Evolutionary conservation across 306 rosid species (phyloP).

Genomic region (Dryas drummondii): DNA sequence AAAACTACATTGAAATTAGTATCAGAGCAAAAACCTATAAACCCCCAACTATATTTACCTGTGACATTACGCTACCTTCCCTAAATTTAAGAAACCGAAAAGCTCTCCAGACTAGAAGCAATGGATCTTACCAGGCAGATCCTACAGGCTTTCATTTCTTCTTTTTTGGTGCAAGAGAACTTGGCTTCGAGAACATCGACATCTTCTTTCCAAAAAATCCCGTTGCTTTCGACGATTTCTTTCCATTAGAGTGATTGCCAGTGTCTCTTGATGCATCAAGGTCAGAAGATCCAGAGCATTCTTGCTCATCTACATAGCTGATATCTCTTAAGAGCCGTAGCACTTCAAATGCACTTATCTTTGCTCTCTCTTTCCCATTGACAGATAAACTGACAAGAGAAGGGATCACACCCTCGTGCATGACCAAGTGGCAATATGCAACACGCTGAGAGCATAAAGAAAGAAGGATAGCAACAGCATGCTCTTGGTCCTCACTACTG

Average conservation of each 20-base stretch:
- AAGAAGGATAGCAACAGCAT: slow-evolving; percentile 64
- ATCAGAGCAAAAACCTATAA: not conserved
- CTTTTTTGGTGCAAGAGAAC: slow-evolving; percentile 22
- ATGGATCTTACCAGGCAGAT: not conserved
- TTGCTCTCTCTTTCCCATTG: slow-evolving; percentile 71
- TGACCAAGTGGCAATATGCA: slow-evolving; percentile 58
- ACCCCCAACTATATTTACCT: not conserved
- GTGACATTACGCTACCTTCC: not conserved
- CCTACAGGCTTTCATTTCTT: slow-evolving; percentile 39
- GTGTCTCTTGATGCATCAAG: slow-evolving; percentile 26
- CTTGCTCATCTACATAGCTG: slow-evolving; percentile 30
- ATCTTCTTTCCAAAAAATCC: slow-evolving; percentile 45
- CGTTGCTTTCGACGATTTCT: slow-evolving; percentile 41
- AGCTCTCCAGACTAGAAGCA: slow-evolving; percentile 3
- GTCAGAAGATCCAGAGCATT: slow-evolving; percentile 28
- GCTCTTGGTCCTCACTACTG: slow-evolving; percentile 66
- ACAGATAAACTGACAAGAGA: slow-evolving; percentile 50
- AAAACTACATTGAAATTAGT: slow-evolving; percentile 1
- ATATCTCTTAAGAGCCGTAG: slow-evolving; percentile 55
- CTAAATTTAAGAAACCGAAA: not conserved
- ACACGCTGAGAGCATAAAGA: slow-evolving; percentile 65
- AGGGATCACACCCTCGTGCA: slow-evolving; percentile 51
- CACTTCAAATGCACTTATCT: slow-evolving; percentile 55
- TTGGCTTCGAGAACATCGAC: slow-evolving; percentile 36
- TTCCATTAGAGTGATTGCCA: slow-evolving; percentile 32